Percentiles rank a stretch among this genome's conserved stretches.
Evolutionary conservation across 2,329 filamentous ascomycete genomes (phyloP).

Genomic region (Colletotrichum kahawae): DNA sequence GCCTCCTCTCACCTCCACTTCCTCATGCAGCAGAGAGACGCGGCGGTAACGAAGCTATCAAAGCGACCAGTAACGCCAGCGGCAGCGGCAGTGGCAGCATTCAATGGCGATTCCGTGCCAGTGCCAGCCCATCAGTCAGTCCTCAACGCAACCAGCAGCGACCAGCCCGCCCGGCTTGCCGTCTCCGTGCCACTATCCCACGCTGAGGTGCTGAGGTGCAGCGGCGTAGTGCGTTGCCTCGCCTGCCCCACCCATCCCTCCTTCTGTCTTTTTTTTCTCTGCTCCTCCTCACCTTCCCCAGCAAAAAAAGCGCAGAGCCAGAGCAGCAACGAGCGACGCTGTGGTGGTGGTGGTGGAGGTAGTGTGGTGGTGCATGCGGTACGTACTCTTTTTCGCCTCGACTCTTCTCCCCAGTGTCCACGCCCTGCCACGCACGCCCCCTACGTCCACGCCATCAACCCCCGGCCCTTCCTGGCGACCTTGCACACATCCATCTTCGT

Average conservation of each 20-base stretch:
- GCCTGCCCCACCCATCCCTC: not conserved
- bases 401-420: not conserved
- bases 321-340: not conserved
- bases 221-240: not conserved
- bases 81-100: not conserved
- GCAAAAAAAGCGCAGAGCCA: not conserved
- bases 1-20: not conserved
- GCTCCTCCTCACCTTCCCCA: not conserved
- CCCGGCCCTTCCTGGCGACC: not conserved
- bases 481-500: not conserved
- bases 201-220: not conserved
- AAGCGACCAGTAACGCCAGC: not conserved
- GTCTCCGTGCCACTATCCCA: slow-evolving; percentile 20
- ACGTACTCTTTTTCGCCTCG: not conserved
- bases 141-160: slow-evolving; percentile 18
- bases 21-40: not conserved
- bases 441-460: not conserved
- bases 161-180: slow-evolving; percentile 10
- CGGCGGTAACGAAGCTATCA: not conserved
- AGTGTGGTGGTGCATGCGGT: not conserved
- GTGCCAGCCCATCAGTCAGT: not conserved
- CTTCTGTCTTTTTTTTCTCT: not conserved
- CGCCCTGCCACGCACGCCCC: not conserved
- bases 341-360: not conserved
- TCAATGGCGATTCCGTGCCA: not conserved